Percentiles rank a stretch among this genome's conserved stretches.
Conservation (phyloP, 1,284 basidiomycete species). For the Spongispora temasekensis region DNA sequence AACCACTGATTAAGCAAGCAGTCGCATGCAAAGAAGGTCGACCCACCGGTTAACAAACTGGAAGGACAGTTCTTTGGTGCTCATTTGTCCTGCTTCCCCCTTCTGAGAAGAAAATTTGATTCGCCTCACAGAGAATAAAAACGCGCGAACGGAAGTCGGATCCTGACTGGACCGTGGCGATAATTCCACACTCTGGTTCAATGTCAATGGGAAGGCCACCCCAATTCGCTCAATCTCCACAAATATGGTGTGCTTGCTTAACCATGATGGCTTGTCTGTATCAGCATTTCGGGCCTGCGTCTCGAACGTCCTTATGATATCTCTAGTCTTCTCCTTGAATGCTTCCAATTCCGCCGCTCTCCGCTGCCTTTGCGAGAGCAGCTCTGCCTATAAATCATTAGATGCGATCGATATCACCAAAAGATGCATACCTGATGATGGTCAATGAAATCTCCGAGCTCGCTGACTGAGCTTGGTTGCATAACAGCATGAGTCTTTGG, state of each 20-base stretch:
- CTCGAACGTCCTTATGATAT: constrained; percentile 73
- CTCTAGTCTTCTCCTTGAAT: constrained; percentile 80
- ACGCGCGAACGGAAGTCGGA: constrained; percentile 63
- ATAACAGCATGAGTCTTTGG: constrained; percentile 87
- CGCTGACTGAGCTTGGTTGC: constrained; percentile 88
- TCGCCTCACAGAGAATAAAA: constrained; percentile 79
- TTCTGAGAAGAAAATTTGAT: constrained; percentile 72
- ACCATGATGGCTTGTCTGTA: constrained; percentile 52
- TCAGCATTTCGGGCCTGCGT: constrained; percentile 49
- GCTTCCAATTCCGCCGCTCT: constrained; percentile 75
- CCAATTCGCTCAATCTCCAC: constrained; percentile 74
- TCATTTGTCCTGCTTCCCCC: constrained; percentile 78
- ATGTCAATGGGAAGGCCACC: constrained; percentile 79
- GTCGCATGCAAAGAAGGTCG: neutral
- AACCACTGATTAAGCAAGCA: constrained; percentile 11
- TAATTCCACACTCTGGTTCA: constrained; percentile 53
- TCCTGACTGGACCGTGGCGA: constrained; percentile 43
- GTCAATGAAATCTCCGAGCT: constrained; percentile 85
- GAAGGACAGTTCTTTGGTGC: constrained; percentile 72
- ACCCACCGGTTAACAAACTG: constrained; percentile 80
- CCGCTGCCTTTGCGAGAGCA: constrained; percentile 70
- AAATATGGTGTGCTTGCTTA: constrained; percentile 65
- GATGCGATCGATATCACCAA: neutral
- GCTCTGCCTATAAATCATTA: constrained; percentile 57
- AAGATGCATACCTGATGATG: constrained; percentile 64